These are phyloP conservation scores for Saturnispora galanensis DNA, from an alignment of 805 yeast species.

Conservation along the genomic window DNA sequence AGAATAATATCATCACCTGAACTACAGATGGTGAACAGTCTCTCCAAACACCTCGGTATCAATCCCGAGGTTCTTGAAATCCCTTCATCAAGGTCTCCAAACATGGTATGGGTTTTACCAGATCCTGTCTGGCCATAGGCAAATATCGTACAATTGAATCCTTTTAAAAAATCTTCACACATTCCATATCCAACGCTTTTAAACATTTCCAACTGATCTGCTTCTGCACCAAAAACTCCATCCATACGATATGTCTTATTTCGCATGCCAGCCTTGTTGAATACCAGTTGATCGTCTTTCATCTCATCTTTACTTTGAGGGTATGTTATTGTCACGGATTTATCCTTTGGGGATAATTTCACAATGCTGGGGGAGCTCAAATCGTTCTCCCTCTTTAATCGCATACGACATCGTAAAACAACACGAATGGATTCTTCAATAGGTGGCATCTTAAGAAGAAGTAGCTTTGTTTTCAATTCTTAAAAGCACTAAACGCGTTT, in stretches of 20 bases:
- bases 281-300: background rate
- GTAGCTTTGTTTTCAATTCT: background rate
- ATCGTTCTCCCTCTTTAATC: slow-evolving; percentile 34
- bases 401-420: slow-evolving; percentile 45
- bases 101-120: slow-evolving; percentile 54
- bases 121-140: slow-evolving; percentile 59
- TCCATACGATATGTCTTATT: slow-evolving; percentile 39
- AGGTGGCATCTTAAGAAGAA: background rate
- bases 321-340: slow-evolving; percentile 6
- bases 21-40: slow-evolving; percentile 27
- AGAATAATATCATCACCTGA: slow-evolving; percentile 33
- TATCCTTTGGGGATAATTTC: slow-evolving; percentile 31
- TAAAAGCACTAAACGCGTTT: too few species aligned
- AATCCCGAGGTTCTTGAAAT: slow-evolving; percentile 30
- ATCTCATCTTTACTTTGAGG: slow-evolving; percentile 3
- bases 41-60: slow-evolving; percentile 38
- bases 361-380: slow-evolving; percentile 40
- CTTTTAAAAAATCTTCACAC: slow-evolving; percentile 39
- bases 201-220: slow-evolving; percentile 39
- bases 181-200: slow-evolving; percentile 38
- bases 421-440: slow-evolving; percentile 34
- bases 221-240: slow-evolving; percentile 44
- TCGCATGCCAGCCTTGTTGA: slow-evolving; percentile 1
- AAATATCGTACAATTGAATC: slow-evolving; percentile 45
- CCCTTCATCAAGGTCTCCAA: slow-evolving; percentile 27